Evolutionary conservation across 768 basidiomycete genomes (phyloP), one percentile per base, ranked within the genome.

Genomic region (Hebeloma cylindrosporum): DNA sequence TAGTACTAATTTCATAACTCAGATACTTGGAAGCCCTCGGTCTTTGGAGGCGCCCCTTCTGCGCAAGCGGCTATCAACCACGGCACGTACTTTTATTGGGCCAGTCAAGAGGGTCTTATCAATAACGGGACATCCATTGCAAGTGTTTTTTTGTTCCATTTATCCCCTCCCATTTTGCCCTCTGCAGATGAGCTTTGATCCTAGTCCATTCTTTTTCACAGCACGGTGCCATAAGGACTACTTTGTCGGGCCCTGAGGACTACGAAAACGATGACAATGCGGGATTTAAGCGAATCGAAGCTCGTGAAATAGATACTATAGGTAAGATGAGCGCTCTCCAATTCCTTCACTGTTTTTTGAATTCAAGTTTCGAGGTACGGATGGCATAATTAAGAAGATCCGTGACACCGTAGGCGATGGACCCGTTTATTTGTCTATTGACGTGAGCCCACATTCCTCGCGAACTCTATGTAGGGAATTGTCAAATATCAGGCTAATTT

Each of bases 41-140:
- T 85, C 8, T 87, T 87, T 57, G 86, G 86, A 17, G 84, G 83
- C 7, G 80, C 85, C 3, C 85, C 83, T 3, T 83, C 83, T 20
- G 72, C 74, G 0, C 82, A 83, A 45, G 85, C 84, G 0, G 80
- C 82, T 16, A 82, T 93, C 51, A 92, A 88, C 49, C 91, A 93
- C 48, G 91, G 90, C 9, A 90, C 88, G 2, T 93, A 92, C 69
- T 93, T 93, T 65, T 93, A 89, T 67, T 87, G 87, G 77, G 92
- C 92, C 0, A 82, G 81, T 48, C 78, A 85, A 54, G 88, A 91
- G 57, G 90, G 91, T 2, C 69, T 91, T 32, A 83, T 94, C 51
- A 74, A 72, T 55, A 85, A 88, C 48, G 85, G 85, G 51, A 76
- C 77, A 45, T 87, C 85, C 63, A 86, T 87, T 82, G 86, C 84